phyloP scores from a whole-genome alignment of 2,329 filamentous ascomycete species.

The Fusarium sp. region DNA sequence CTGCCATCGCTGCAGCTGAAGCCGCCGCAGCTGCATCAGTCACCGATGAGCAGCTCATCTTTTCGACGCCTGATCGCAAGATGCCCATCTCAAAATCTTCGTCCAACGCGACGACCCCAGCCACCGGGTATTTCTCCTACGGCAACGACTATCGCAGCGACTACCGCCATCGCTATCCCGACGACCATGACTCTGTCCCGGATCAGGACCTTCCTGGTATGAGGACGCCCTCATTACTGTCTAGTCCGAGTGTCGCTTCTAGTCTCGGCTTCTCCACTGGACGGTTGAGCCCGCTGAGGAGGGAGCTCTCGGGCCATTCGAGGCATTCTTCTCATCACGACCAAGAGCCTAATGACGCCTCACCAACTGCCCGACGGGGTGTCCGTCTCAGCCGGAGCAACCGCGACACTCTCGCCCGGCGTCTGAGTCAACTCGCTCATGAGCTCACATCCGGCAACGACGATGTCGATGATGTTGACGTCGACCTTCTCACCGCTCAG shows the following conservation, averaged over 20 bases:
- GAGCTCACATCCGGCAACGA: constrained; percentile 49
- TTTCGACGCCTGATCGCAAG: constrained; percentile 42
- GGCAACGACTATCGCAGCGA: constrained; percentile 35
- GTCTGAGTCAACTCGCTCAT: constrained; percentile 52
- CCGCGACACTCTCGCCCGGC: constrained; percentile 56
- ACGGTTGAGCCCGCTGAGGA: constrained; percentile 46
- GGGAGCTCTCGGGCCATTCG: constrained; percentile 41
- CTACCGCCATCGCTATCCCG: constrained; percentile 40
- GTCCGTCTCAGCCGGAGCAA: constrained; percentile 22
- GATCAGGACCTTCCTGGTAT: constrained; percentile 36
- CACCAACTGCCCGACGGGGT: constrained; percentile 36
- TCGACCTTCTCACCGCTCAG: constrained; percentile 52
- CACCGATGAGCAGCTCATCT: constrained; percentile 37
- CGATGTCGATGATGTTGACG: constrained; percentile 49
- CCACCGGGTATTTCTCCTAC: constrained; percentile 39
- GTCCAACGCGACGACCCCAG: constrained; percentile 35
- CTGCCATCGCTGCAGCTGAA: constrained; percentile 38
- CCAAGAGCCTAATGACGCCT: constrained; percentile 35
- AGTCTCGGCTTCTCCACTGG: constrained; percentile 47
- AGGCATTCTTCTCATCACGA: constrained; percentile 34
- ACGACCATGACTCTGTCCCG: constrained; percentile 35
- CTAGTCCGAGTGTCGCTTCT: constrained; percentile 49
- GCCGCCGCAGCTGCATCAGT: constrained; percentile 32
- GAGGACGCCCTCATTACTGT: constrained; percentile 45
- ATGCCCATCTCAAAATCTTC: constrained; percentile 28